These are phyloP conservation scores for Rhizopus arrhizus DNA, from an alignment of 371 early-diverging fungal species.

Conservation along the genomic window DNA sequence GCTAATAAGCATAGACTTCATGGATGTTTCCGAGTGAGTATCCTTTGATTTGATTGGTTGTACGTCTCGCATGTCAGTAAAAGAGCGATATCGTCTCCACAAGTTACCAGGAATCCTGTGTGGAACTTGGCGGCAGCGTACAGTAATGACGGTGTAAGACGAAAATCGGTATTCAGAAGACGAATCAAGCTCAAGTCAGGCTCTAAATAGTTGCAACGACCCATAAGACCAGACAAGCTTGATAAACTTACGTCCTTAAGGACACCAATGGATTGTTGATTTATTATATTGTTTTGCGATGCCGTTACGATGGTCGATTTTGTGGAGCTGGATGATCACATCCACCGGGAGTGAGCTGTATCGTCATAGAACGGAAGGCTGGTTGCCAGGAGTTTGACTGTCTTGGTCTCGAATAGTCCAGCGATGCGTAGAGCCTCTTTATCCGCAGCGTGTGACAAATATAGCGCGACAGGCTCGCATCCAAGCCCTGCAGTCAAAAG, in stretches of 20 bases:
- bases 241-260: not conserved
- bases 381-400: not conserved
- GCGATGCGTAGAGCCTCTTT: not conserved
- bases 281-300: not conserved
- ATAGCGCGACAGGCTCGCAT: not conserved
- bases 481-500: not conserved
- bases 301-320: not conserved
- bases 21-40: no score
- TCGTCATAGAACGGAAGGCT: not conserved
- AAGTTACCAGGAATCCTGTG: no score
- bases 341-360: not conserved
- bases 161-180: no score
- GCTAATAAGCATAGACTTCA: no score
- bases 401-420: not conserved
- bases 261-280: not conserved
- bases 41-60: no score
- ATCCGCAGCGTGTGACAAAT: not conserved
- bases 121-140: no score
- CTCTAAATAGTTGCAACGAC: not conserved
- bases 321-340: not conserved
- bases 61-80: no score
- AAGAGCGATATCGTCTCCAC: no score
- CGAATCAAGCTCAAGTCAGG: not conserved
- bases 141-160: no score
- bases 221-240: not conserved